Base-by-base conservation (phyloP, 192 early-diverging fungal species). In the Coemansia nantahalensis region DNA sequence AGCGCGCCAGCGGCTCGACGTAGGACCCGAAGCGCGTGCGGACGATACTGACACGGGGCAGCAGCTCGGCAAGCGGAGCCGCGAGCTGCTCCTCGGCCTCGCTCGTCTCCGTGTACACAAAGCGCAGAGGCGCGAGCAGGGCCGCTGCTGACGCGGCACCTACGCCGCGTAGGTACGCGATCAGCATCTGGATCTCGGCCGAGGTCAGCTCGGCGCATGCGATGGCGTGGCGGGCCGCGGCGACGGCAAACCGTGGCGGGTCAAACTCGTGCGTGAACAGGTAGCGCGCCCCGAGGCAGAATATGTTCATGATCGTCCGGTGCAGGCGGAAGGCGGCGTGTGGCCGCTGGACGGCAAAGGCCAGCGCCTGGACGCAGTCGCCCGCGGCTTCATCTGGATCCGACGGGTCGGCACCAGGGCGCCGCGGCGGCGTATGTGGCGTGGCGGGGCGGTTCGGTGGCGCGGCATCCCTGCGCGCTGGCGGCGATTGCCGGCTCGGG, bases 1-100 rank as follows among this genome's bases (percentile, higher is more conserved):
- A 45, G 35, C 35, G 36, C 22, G 49, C 35, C 1, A 39, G 45
- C 1, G 54, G 45, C 11, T 58, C 63, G 13, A 74, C 37, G 21
- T 74, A 74, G 4, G 70, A 66, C 13, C 70, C 63, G 39, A 59
- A 62, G 31, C 70, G 37, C n/a, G 70, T 58, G 33, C 58, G 64
- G 9, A 66, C 39, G 31, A 74, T 50, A 18, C 26, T 39, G 23
- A 54, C 46, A 21, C 34, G 31, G 5, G 70, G 59, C 2, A 74
- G 55, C 26, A 67, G 31, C 1, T 28, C 14, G 8, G 36, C 22
- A 46, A 74, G 32, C 15, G 8, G 19, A 0, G 51, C 47, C 0
- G 45, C 54, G 14, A 66, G 51, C 33, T 74, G 57, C 5, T 24
- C 16, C 14, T 45, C 51, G 14, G 67, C 48, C 11, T 37, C 36